Conservation (phyloP, 2,329 filamentous ascomycete genomes). For the Colletotrichum caudatum region DNA sequence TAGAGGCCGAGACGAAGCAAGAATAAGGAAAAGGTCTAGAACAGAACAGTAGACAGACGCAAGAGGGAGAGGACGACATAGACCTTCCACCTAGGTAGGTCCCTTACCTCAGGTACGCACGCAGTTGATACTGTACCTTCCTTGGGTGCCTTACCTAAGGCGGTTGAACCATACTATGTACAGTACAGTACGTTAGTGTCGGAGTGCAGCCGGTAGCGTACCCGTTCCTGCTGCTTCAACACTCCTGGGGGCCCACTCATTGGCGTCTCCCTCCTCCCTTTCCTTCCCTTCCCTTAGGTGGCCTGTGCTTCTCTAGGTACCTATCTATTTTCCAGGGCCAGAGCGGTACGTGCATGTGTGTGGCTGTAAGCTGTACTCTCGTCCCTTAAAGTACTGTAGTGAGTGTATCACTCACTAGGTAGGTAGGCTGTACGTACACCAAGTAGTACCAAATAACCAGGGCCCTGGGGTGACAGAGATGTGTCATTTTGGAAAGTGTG, state of each 20-base stretch:
- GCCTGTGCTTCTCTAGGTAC: slow-evolving; percentile 22
- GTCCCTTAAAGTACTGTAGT: too few species aligned
- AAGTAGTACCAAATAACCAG: not conserved
- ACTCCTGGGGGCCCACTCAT: not conserved
- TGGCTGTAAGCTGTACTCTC: not conserved
- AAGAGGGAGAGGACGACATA: too few species aligned
- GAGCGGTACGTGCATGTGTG: not conserved
- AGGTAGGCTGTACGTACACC: not conserved
- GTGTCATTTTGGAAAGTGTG: slow-evolving; percentile 34
- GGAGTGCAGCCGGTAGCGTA: slow-evolving; percentile 27
- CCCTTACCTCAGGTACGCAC: too few species aligned
- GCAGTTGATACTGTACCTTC: not conserved
- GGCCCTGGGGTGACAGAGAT: slow-evolving; percentile 13
- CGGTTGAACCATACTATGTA: not conserved
- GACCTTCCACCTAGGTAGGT: too few species aligned
- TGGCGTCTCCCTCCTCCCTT: not conserved
- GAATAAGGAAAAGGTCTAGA: slow-evolving; percentile 12
- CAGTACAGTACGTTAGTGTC: not conserved
- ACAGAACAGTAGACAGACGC: slow-evolving; percentile 8
- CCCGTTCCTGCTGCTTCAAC: slow-evolving; percentile 14
- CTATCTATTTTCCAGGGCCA: not conserved
- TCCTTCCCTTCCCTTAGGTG: slow-evolving; percentile 4
- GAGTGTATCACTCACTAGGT: too few species aligned
- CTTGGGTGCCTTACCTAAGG: slow-evolving; percentile 9
- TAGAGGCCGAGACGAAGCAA: not conserved